Base-by-base conservation (phyloP, 495 filamentous ascomycete genomes). In the Umbilicaria muhlenbergii region DNA sequence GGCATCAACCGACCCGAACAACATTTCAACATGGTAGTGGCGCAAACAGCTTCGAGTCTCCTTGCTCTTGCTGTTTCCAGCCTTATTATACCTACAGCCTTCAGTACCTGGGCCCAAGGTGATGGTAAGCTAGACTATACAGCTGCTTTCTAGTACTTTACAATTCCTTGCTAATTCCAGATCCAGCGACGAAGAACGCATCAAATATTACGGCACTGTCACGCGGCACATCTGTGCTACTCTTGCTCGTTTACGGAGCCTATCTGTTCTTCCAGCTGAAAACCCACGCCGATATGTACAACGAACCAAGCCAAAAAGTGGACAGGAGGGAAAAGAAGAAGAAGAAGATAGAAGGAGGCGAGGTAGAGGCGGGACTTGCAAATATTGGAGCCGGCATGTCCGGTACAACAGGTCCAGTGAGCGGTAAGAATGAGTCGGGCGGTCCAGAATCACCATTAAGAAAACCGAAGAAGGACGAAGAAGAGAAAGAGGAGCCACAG, bases 21-120 rank as follows among this genome's bases (percentile, higher is more conserved):
- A 51, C 78, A 75, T 57, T 95, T 95, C 72, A 95, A 95, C 63
- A 75, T 83, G 2, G 83, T 81, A 2, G 87, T 95, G n/a, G 88
- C 88, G 1, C 86, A 93, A 57, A 95, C 88, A 0, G 86, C 88
- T 1, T 77, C 86, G 21, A 83, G 77, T 62, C 60, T 95, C 12
- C 68, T 95, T 2, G 77, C 86, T 3, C 64, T 95, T 15, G 80
- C 83, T 13, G 81, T 92, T 11, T 80, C 72, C 42, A 78, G 72
- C 58, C 64, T 95, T 46, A 86, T 94, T 46, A 85, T 95, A 28
- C 88, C 88, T 0, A 93, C 88, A 11, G 85, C 84, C 3, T 95
- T 94, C 61, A 69, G 79, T 39, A 55, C 71, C 36, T 74, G 67
- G 66, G 66, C 71, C 11, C 40, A 38, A 37, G 51, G 50, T 7